phyloP scores from a whole-genome alignment of 352 stramenopile genomes.

The Phytopythium delawarense region DNA sequence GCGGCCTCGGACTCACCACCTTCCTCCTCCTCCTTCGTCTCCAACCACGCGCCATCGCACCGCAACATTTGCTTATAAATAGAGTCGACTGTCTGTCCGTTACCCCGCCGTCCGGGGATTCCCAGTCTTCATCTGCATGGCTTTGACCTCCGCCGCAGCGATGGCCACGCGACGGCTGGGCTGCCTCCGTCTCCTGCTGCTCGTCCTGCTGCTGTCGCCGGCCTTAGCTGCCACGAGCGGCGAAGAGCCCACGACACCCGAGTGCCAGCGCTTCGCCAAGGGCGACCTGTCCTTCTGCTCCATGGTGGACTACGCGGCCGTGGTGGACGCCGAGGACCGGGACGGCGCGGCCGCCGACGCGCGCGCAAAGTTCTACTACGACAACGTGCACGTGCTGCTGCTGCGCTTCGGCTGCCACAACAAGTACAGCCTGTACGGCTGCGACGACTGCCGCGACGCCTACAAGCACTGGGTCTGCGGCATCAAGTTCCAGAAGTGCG shows the following conservation, averaged over 20 bases:
- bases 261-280: constrained; percentile 48
- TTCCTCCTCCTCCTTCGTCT: too few species aligned
- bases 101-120: too few species aligned
- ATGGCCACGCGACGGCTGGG: not conserved
- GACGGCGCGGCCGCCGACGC: constrained; percentile 47
- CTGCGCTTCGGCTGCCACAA: constrained; percentile 77
- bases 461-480: constrained; percentile 89
- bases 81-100: too few species aligned
- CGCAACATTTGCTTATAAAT: too few species aligned
- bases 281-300: constrained; percentile 76
- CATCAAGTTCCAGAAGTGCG: constrained; percentile 81
- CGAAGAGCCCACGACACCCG: constrained; percentile 42
- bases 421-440: constrained; percentile 79
- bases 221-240: constrained; percentile 13
- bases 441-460: constrained; percentile 79
- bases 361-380: constrained; percentile 71
- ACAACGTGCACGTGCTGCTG: constrained; percentile 77
- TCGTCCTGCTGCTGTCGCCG: not conserved
- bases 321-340: constrained; percentile 53
- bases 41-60: too few species aligned
- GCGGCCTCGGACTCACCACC: too few species aligned
- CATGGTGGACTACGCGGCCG: constrained; percentile 79
- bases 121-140: not conserved
- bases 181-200: not conserved
- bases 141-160: not conserved